Conservation (phyloP, 106 monocot species). For the Dioscorea dumetorum region DNA sequence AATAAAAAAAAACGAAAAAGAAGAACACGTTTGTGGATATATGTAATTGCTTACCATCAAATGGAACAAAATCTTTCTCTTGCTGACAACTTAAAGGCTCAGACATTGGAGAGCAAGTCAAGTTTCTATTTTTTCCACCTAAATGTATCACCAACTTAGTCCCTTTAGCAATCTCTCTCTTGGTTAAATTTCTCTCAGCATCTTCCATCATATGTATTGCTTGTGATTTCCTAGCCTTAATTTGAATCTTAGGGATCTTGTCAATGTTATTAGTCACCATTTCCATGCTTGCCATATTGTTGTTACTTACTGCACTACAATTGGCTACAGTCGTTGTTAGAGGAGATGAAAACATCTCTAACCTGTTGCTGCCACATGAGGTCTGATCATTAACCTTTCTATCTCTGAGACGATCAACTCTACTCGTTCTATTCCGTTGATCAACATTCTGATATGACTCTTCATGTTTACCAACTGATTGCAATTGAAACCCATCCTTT, state of each 20-base stretch:
- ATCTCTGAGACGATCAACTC: too few relatives aligned
- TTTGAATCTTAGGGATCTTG: slow-evolving; percentile 23
- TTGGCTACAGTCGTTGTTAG: slow-evolving; percentile 9
- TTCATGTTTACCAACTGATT: slow-evolving; percentile 29
- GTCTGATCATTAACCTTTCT: too few relatives aligned
- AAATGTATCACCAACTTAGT: slow-evolving; percentile 93
- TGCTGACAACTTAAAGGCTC: slow-evolving; percentile 68
- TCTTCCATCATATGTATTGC: slow-evolving; percentile 29
- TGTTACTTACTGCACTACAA: slow-evolving; percentile 18
- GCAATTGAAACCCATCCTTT: slow-evolving; percentile 37
- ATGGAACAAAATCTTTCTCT: slow-evolving; percentile 50
- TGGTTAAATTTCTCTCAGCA: slow-evolving; percentile 33
- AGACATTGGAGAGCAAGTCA: slow-evolving; percentile 61
- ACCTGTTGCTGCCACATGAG: too few relatives aligned
- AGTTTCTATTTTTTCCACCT: slow-evolving; percentile 62
- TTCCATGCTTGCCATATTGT: slow-evolving; percentile 15
- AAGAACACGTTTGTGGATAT: too few relatives aligned
- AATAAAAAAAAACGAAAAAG: too few relatives aligned
- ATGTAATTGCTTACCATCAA: slow-evolving; percentile 40
- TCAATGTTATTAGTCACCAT: slow-evolving; percentile 10
- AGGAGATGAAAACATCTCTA: too few relatives aligned
- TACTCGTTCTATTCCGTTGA: neutral
- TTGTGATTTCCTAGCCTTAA: slow-evolving; percentile 30
- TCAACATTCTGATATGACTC: slow-evolving; percentile 31
- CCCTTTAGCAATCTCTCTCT: slow-evolving; percentile 52